Conservation (phyloP, 495 filamentous ascomycete species). For the Ramalina intermedia region DNA sequence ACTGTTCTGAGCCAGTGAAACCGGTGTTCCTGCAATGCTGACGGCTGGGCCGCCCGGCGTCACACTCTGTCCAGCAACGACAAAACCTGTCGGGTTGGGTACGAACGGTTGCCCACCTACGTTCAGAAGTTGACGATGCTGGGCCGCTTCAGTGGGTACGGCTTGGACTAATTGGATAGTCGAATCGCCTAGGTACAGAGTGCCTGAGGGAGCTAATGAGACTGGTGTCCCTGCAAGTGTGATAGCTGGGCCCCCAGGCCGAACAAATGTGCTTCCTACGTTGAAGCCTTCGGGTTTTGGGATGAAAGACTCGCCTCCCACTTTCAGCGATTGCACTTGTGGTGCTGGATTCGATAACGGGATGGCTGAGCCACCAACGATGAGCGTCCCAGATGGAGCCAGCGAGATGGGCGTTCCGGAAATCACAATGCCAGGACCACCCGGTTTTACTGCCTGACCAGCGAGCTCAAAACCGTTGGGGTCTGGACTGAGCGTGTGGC, state of each 20-base stretch:
- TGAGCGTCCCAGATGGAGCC: background rate
- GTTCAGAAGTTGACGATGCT: background rate
- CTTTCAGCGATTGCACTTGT: background rate
- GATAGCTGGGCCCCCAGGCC: constrained; percentile 1
- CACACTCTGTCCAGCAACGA: background rate
- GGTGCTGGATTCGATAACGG: background rate
- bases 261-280: background rate
- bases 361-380: background rate
- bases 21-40: background rate
- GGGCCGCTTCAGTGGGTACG: background rate
- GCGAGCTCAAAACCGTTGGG: constrained; percentile 1
- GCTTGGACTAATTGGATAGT: background rate
- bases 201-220: background rate
- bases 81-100: constrained; percentile 1
- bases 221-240: constrained; percentile 4
- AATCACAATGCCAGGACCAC: constrained; percentile 9
- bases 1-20: background rate
- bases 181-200: background rate
- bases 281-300: constrained; percentile 4
- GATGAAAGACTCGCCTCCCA: constrained; percentile 1
- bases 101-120: background rate
- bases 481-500: background rate
- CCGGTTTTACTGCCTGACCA: constrained; percentile 6
- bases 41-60: constrained; percentile 1
- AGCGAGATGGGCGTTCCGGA: constrained; percentile 8